phyloP scores from a whole-genome alignment of 805 yeast species.

The Wickerhamiella galacta region DNA sequence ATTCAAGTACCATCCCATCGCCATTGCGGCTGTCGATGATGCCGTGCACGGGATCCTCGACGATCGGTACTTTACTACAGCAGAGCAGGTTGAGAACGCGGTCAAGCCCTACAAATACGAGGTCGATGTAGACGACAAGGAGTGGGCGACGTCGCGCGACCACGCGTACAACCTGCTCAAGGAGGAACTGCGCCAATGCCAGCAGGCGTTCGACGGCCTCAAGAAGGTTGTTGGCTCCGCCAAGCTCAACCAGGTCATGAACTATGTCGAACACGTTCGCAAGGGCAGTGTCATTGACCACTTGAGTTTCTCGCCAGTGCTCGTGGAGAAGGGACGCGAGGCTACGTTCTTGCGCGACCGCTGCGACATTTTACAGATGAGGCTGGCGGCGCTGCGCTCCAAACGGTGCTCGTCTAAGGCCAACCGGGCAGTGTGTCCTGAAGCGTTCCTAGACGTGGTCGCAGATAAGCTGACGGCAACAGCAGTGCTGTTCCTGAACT shows the following conservation, averaged over 20 bases:
- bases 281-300: constrained; percentile 5
- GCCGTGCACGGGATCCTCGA: constrained; percentile 71
- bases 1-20: constrained; percentile 71
- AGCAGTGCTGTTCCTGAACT: constrained; percentile 81
- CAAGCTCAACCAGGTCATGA: constrained; percentile 67
- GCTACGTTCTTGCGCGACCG: constrained; percentile 70
- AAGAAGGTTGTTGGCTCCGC: constrained; percentile 65
- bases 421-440: constrained; percentile 85
- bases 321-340: constrained; percentile 65
- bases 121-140: constrained; percentile 88
- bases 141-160: constrained; percentile 71
- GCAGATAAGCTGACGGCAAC: constrained; percentile 85
- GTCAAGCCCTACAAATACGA: constrained; percentile 96
- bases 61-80: constrained; percentile 70
- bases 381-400: constrained; percentile 61
- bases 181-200: constrained; percentile 78
- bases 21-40: constrained; percentile 61
- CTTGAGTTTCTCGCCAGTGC: constrained; percentile 43
- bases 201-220: constrained; percentile 38
- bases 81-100: constrained; percentile 97
- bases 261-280: constrained; percentile 30
- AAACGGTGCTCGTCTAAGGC: constrained; percentile 62
- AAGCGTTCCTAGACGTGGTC: constrained; percentile 79
- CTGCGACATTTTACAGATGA: constrained; percentile 46
- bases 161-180: constrained; percentile 56